Evolutionary conservation across 192 early-diverging fungal genomes (phyloP), one percentile per base, ranked within the genome.

Genomic region (Funneliformis geosporum): DNA sequence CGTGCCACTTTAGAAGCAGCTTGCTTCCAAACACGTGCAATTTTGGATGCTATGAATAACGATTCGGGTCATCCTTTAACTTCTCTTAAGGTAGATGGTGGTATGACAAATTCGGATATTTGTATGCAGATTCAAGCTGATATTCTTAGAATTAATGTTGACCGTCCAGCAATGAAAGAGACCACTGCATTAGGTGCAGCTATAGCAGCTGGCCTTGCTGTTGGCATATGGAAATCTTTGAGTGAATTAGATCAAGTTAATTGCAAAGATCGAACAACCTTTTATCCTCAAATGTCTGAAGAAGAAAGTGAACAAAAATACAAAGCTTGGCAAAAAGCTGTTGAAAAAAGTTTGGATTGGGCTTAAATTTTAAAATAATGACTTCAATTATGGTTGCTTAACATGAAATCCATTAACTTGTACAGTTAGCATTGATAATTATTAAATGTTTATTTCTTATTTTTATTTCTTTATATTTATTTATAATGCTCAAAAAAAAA

Each of bases 71-170:
- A 83, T 8, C 90, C 90, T 4, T 86, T 98, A 71, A 85, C 86
- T 25, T 78, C 87, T n/a, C 86, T 98, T 21, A 92, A 93, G 46
- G 96, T 96, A n/a, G 96, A 98, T 80, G 96, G 96, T n/a, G 96
- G 96, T 12, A 84, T 98, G 82, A 95, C 94, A 42, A 94, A 94
- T 83, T 96, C 96, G 33, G 94, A 96, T 76, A 68, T 94, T 47
- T 89, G 90, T 72, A 98, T 98, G 96, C 95, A 98, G 84, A 86
- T 98, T 70, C 95, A 97, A 86, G 91, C 96, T 16, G 91, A 98
- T 79, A 87, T 96, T 39, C 80, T 95, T 23, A 89, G 90, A 16
- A 93, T 97, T 66, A 86, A 92, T 44, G 95, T 97, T 10, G 82
- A 88, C 50, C 86, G 96, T 55, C 96, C 96, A 2, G 85, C 84